Percentiles rank a stretch among this genome's conserved stretches.
Conservation (phyloP, 129 eudicot genomes). For the Chrysanthemum seticuspe region DNA sequence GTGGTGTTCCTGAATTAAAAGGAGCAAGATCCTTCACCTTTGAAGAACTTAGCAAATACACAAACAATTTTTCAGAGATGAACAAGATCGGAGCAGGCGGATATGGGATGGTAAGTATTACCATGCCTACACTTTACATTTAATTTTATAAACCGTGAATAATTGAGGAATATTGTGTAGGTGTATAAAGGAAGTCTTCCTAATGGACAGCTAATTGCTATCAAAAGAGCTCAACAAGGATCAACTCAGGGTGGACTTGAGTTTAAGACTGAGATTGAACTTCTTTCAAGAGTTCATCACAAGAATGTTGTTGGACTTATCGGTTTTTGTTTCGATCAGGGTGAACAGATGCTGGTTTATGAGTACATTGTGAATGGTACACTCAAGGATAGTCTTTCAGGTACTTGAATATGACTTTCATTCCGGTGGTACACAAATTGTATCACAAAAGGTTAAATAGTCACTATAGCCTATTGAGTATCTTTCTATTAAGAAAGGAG, state of each 20-base stretch:
- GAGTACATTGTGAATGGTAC: slow-evolving; percentile 45
- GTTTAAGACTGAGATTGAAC: slow-evolving; percentile 56
- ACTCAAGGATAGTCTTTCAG: slow-evolving; percentile 34
- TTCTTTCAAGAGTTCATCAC: slow-evolving; percentile 55
- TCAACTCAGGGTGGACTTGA: slow-evolving; percentile 44
- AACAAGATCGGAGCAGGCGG: slow-evolving; percentile 52
- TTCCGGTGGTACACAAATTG: background rate
- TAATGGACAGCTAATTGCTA: slow-evolving; percentile 39
- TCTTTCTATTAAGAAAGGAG: too few relatives aligned
- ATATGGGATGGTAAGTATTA: slow-evolving; percentile 45
- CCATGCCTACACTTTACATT: background rate
- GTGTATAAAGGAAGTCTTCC: slow-evolving; percentile 47
- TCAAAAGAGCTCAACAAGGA: slow-evolving; percentile 51
- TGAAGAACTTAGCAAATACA: slow-evolving; percentile 55
- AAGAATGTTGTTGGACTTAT: slow-evolving; percentile 44
- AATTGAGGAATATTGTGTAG: slow-evolving; percentile 16
- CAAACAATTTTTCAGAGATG: slow-evolving; percentile 38
- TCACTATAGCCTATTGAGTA: background rate
- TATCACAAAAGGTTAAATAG: background rate
- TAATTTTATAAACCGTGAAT: background rate
- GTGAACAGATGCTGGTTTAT: slow-evolving; percentile 50
- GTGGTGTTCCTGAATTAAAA: slow-evolving; percentile 60
- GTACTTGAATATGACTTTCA: slow-evolving; percentile 19
- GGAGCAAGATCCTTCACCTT: slow-evolving; percentile 55
- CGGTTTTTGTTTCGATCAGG: slow-evolving; percentile 48